These are phyloP conservation scores for Colletotrichum tamarilloi DNA, from an alignment of 2,329 filamentous ascomycete genomes.

Conservation along the genomic window DNA sequence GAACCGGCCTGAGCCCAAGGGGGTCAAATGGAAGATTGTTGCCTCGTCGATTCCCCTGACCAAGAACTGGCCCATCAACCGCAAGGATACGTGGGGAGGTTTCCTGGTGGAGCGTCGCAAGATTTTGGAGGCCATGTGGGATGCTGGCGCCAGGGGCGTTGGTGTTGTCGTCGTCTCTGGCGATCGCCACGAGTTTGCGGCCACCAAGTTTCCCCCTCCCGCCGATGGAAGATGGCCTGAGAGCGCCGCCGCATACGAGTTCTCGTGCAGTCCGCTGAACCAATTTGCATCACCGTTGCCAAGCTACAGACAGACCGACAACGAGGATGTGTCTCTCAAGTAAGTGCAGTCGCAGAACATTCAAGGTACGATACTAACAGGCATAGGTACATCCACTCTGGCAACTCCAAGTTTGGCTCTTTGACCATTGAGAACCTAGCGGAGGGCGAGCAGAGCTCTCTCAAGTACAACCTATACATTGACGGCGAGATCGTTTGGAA, in stretches of 20 bases:
- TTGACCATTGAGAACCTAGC: conserved; percentile 80
- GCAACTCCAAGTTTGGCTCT: conserved; percentile 89
- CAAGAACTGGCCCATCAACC: conserved; percentile 94
- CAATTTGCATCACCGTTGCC: conserved; percentile 93
- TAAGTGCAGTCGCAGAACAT: conserved; percentile 58
- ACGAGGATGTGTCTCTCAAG: conserved; percentile 86
- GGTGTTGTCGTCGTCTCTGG: conserved; percentile 89
- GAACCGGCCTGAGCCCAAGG: conserved; percentile 74
- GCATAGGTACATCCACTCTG: conserved; percentile 79
- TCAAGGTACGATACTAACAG: conserved; percentile 37
- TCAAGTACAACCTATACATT: conserved; percentile 85
- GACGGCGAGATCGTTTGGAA: conserved; percentile 86
- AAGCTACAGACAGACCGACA: conserved; percentile 84
- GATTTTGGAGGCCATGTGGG: conserved; percentile 94
- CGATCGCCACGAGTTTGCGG: conserved; percentile 96
- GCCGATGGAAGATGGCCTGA: conserved; percentile 70
- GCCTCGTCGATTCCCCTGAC: conserved; percentile 94
- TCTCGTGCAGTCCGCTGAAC: conserved; percentile 88
- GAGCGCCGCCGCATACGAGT: conserved; percentile 82
- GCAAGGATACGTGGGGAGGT: conserved; percentile 92
- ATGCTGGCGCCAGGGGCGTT: conserved; percentile 77
- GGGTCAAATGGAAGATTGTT: conserved; percentile 93
- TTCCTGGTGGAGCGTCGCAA: conserved; percentile 83
- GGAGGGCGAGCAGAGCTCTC: conserved; percentile 73
- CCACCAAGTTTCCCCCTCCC: conserved; percentile 80